A percentile compares a stretch with the other conserved stretches of the same genome.
These are phyloP conservation scores for Exophiala aquamarina DNA, from an alignment of 2,329 filamentous ascomycete genomes.

Conservation along the genomic window DNA sequence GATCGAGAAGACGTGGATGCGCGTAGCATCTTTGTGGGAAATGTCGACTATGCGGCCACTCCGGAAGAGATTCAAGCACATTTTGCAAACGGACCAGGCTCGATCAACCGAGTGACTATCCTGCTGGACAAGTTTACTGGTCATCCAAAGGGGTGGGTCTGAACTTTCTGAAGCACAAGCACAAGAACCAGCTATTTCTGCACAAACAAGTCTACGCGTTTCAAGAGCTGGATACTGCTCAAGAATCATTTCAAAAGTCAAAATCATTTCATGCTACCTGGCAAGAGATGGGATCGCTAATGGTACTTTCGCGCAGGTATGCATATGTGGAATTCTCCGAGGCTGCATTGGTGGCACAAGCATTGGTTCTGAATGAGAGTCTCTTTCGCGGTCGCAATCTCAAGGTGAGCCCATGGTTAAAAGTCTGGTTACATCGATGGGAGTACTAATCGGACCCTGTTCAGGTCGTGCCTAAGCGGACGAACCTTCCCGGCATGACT, in stretches of 20 bases:
- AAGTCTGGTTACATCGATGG: background rate
- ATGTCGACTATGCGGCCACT: slow-evolving; percentile 95
- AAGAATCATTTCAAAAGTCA: slow-evolving; percentile 26
- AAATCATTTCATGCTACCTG: slow-evolving; percentile 52
- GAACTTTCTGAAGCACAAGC: slow-evolving; percentile 22
- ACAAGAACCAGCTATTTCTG: too few species aligned
- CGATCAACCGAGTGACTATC: slow-evolving; percentile 97
- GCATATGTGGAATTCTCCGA: slow-evolving; percentile 98
- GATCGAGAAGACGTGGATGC: slow-evolving; percentile 95
- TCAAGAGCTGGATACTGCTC: slow-evolving; percentile 27
- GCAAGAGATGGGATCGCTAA: slow-evolving; percentile 54
- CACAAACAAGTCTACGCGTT: slow-evolving; percentile 15
- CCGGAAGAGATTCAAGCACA: slow-evolving; percentile 98
- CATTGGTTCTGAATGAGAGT: slow-evolving; percentile 93
- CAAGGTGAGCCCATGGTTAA: slow-evolving; percentile 63
- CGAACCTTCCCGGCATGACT: slow-evolving; percentile 92
- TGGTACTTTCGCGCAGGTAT: slow-evolving; percentile 63
- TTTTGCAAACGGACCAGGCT: slow-evolving; percentile 86
- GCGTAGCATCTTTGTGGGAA: slow-evolving; percentile 96
- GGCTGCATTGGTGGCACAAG: slow-evolving; percentile 87
- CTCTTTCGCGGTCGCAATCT: slow-evolving; percentile 91
- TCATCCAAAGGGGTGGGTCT: slow-evolving; percentile 92
- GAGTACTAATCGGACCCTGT: slow-evolving; percentile 21
- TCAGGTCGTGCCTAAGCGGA: slow-evolving; percentile 85
- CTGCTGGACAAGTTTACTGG: slow-evolving; percentile 97